These are phyloP conservation scores for Penicillium daleae DNA, from an alignment of 495 filamentous ascomycete genomes.

Conservation along the genomic window DNA sequence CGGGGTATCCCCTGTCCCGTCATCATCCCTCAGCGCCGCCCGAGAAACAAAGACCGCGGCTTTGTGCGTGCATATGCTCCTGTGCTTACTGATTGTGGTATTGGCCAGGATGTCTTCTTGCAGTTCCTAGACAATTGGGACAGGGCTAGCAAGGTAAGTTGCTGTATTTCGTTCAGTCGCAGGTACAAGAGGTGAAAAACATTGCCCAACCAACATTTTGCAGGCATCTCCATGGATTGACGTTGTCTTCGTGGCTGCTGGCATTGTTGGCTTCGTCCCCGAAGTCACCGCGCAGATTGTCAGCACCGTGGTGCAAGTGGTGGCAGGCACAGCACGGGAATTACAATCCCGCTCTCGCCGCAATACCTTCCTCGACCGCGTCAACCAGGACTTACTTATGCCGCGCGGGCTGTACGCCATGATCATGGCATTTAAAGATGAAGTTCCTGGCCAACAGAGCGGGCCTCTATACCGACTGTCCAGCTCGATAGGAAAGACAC, in stretches of 20 bases:
- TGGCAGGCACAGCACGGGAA: slow-evolving; percentile 18
- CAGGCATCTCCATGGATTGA: slow-evolving; percentile 21
- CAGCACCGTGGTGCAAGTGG: slow-evolving; percentile 10
- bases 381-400: slow-evolving; percentile 60
- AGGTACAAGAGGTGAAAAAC: not conserved
- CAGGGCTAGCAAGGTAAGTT: slow-evolving; percentile 19
- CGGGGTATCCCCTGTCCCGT: slow-evolving; percentile 26
- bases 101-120: slow-evolving; percentile 24
- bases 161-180: not conserved
- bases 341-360: slow-evolving; percentile 18
- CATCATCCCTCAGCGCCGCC: slow-evolving; percentile 32
- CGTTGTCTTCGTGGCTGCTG: slow-evolving; percentile 15
- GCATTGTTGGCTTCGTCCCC: slow-evolving; percentile 13
- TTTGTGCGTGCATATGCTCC: slow-evolving; percentile 21
- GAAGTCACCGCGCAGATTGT: slow-evolving; percentile 10
- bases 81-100: slow-evolving; percentile 18
- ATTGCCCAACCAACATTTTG: not conserved
- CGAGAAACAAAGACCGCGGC: slow-evolving; percentile 25
- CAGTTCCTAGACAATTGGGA: slow-evolving; percentile 18
- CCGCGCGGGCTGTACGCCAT: slow-evolving; percentile 59
- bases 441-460: slow-evolving; percentile 13
- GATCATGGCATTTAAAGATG: slow-evolving; percentile 46
- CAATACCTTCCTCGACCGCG: slow-evolving; percentile 35
- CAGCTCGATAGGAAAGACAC: slow-evolving; percentile 6
- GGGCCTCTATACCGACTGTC: slow-evolving; percentile 8